These are phyloP conservation scores for Annulohypoxylon moriforme DNA, from an alignment of 495 filamentous ascomycete genomes.

Conservation along the genomic window DNA sequence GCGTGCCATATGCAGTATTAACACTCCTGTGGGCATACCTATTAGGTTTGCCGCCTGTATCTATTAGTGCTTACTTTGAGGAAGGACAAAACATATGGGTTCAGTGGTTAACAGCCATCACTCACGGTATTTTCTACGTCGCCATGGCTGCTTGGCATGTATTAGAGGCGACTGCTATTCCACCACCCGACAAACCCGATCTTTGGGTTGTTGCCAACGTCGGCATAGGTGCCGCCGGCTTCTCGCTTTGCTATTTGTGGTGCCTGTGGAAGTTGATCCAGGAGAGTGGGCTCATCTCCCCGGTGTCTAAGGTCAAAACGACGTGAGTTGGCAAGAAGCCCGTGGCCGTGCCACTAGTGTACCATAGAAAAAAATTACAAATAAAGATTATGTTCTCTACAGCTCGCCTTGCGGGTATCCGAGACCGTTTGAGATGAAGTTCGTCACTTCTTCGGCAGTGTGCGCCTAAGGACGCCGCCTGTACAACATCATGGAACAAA, in stretches of 20 bases:
- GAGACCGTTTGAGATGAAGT: background rate
- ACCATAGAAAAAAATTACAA: conserved; percentile 16
- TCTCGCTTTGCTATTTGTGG: conserved; percentile 90
- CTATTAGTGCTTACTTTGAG: conserved; percentile 71
- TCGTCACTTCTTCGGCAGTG: background rate
- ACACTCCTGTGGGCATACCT: conserved; percentile 90
- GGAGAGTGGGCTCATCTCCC: conserved; percentile 63
- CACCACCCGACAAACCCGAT: conserved; percentile 84
- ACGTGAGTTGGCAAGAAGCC: conserved; percentile 36
- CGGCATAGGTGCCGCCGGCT: conserved; percentile 83
- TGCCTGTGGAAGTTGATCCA: conserved; percentile 77
- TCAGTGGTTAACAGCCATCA: conserved; percentile 67
- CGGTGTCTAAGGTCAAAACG: conserved; percentile 54
- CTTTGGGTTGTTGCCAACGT: conserved; percentile 94
- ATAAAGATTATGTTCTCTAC: conserved; percentile 23
- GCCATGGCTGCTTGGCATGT: conserved; percentile 84
- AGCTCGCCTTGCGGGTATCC: conserved; percentile 2
- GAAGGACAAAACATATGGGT: conserved; percentile 57
- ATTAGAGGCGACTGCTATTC: conserved; percentile 71
- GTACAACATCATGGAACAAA: too few species aligned
- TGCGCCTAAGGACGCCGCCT: background rate
- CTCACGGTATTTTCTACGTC: conserved; percentile 81
- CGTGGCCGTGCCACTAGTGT: conserved; percentile 15
- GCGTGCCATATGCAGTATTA: conserved; percentile 84
- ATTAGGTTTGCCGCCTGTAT: conserved; percentile 83